A percentile compares a stretch with the other conserved stretches of the same genome.
Evolutionary conservation across 768 basidiomycete genomes (phyloP).

Genomic region (Auricularia cornea): DNA sequence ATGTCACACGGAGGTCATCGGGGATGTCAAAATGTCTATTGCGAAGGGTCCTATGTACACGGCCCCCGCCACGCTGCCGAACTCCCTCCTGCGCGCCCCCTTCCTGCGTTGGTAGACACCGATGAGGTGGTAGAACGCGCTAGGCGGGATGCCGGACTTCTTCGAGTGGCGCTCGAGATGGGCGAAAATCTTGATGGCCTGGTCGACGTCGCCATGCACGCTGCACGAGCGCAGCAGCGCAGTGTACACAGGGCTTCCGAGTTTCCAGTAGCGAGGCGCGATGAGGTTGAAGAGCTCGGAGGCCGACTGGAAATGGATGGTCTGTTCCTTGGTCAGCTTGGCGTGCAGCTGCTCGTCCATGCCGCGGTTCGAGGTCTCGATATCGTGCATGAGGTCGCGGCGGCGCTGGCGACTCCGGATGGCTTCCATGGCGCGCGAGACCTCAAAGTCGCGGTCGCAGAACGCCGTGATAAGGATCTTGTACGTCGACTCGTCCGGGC

Average conservation of each 20-base stretch:
- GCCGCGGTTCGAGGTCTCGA: slow-evolving; percentile 12
- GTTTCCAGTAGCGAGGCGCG: slow-evolving; percentile 13
- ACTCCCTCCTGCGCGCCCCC: slow-evolving; percentile 50
- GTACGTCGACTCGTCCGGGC: slow-evolving; percentile 60
- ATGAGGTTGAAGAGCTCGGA: slow-evolving; percentile 24
- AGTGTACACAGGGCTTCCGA: slow-evolving; percentile 33
- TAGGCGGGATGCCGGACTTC: slow-evolving; percentile 26
- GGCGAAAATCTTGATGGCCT: slow-evolving; percentile 56
- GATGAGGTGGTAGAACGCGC: slow-evolving; percentile 48
- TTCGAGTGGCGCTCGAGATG: slow-evolving; percentile 37
- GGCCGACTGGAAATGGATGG: slow-evolving; percentile 66
- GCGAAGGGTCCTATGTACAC: too few relatives aligned
- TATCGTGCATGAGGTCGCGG: slow-evolving; percentile 21
- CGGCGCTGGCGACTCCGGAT: slow-evolving; percentile 37
- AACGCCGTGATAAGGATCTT: slow-evolving; percentile 51
- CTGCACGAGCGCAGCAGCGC: slow-evolving; percentile 57
- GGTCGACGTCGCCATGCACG: slow-evolving; percentile 44
- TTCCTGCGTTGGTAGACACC: slow-evolving; percentile 45
- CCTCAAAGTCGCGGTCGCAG: slow-evolving; percentile 58
- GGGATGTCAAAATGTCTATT: too few relatives aligned
- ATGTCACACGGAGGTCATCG: too few relatives aligned
- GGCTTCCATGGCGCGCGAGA: slow-evolving; percentile 35
- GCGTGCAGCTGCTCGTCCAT: slow-evolving; percentile 33
- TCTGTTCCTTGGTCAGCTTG: slow-evolving; percentile 52
- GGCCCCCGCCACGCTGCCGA: slow-evolving; percentile 35